phyloP scores from a whole-genome alignment of 2,329 filamentous ascomycete species.

The Microcyclosporella mali region DNA sequence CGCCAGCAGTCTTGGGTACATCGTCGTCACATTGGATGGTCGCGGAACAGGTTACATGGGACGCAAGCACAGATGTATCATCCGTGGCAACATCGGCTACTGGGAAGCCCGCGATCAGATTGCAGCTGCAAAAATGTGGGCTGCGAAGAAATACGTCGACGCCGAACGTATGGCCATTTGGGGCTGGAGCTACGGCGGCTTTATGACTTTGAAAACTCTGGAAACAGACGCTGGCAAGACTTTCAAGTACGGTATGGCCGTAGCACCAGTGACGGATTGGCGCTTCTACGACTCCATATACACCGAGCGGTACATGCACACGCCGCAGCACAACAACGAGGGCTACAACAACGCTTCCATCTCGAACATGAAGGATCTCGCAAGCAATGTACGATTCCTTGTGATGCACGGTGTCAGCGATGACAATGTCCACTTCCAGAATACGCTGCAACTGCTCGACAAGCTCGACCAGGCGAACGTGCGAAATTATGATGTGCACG shows the following conservation, averaged over 20 bases:
- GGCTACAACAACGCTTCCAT: slow-evolving; percentile 76
- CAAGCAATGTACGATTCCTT: slow-evolving; percentile 75
- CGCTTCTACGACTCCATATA: slow-evolving; percentile 89
- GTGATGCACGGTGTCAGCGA: slow-evolving; percentile 96
- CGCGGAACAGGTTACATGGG: slow-evolving; percentile 89
- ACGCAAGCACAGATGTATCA: slow-evolving; percentile 71
- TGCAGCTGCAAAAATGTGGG: slow-evolving; percentile 78
- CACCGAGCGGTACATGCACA: slow-evolving; percentile 96
- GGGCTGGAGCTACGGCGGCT: slow-evolving; percentile 98
- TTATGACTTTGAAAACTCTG: slow-evolving; percentile 88
- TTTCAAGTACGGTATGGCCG: slow-evolving; percentile 95
- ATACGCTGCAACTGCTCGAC: slow-evolving; percentile 80
- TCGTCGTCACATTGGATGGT: slow-evolving; percentile 91
- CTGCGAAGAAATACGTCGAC: slow-evolving; percentile 76
- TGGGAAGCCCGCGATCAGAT: slow-evolving; percentile 90
- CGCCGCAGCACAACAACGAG: slow-evolving; percentile 68
- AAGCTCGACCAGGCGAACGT: slow-evolving; percentile 73
- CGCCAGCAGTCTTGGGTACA: slow-evolving; percentile 77
- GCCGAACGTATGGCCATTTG: slow-evolving; percentile 79
- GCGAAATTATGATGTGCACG: slow-evolving; percentile 92
- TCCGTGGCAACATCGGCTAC: slow-evolving; percentile 76
- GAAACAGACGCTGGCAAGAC: slow-evolving; percentile 84
- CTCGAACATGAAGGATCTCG: slow-evolving; percentile 65
- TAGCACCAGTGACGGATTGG: slow-evolving; percentile 98
- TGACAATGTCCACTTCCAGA: slow-evolving; percentile 97